A percentile compares a stretch with the other conserved stretches of the same genome.
phyloP scores from a whole-genome alignment of 1,284 basidiomycete species.

The Exobasidium cylindrosporum region DNA sequence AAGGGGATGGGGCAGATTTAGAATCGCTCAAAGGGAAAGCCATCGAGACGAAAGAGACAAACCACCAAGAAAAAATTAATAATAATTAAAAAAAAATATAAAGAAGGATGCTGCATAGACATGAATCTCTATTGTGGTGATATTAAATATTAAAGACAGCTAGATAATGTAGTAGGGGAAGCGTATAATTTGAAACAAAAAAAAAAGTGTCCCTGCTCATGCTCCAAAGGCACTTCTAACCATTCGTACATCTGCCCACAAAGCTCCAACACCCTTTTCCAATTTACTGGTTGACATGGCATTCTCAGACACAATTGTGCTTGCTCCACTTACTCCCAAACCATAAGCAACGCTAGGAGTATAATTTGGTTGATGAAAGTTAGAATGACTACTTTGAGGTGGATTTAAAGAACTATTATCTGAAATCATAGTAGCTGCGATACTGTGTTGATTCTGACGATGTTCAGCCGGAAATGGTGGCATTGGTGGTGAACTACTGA shows the following conservation, averaged over 20 bases:
- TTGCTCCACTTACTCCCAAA: background rate
- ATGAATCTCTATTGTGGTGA: background rate
- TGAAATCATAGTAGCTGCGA: background rate
- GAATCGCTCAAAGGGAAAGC: background rate
- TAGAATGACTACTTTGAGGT: background rate
- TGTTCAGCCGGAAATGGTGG: background rate
- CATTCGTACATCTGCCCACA: conserved; percentile 35
- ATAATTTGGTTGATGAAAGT: background rate
- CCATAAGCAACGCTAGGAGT: background rate
- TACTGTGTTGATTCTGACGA: background rate
- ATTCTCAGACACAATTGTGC: background rate
- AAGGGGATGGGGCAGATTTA: background rate
- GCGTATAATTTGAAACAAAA: background rate
- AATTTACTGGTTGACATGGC: background rate
- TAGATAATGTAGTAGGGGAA: background rate
- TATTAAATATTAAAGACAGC: too few species aligned
- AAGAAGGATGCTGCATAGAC: background rate
- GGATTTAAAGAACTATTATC: too few species aligned
- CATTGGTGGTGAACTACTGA: background rate
- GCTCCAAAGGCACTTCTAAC: conserved; percentile 19
- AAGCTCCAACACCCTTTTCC: conserved; percentile 15
- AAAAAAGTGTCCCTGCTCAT: background rate
- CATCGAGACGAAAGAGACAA: background rate
- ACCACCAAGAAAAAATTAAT: background rate
- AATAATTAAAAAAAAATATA: background rate